Conservation (phyloP, 2,329 filamentous ascomycete species). For the Diaporthe ampelina region DNA sequence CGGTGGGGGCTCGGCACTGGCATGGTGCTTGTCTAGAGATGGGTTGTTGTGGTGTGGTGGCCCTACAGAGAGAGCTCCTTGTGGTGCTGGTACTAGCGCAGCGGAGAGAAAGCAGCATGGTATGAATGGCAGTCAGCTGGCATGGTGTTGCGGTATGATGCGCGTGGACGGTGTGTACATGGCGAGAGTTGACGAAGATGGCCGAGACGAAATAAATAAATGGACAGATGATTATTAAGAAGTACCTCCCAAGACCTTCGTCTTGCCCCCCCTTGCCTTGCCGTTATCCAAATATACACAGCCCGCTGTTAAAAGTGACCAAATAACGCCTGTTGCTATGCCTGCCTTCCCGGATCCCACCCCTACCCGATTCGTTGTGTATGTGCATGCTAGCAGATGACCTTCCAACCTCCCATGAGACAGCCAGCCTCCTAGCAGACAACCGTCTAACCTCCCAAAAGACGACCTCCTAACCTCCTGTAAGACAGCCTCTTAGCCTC, state of each 20-base stretch:
- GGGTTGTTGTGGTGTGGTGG: no score
- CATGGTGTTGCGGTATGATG: background rate
- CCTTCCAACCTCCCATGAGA: no score
- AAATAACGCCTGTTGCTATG: conserved; percentile 27
- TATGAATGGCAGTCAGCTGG: background rate
- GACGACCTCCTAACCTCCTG: no score
- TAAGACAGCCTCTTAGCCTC: no score
- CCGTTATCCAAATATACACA: conserved; percentile 7
- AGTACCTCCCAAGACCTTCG: background rate
- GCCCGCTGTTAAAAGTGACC: conserved; percentile 1
- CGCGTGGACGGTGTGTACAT: background rate
- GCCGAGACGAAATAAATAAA: conserved; percentile 12
- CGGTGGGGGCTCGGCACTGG: background rate
- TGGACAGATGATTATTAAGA: conserved; percentile 22
- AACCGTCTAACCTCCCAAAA: no score
- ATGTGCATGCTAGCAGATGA: background rate
- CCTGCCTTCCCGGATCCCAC: background rate
- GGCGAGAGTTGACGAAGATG: conserved; percentile 3
- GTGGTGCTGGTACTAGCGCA: background rate
- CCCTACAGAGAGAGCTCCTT: no score
- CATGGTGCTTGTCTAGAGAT: background rate
- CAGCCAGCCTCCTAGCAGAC: no score
- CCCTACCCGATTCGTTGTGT: background rate
- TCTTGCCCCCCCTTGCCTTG: background rate
- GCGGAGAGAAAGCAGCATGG: background rate